phyloP scores from a whole-genome alignment of 2,329 filamentous ascomycete species.

The Huntiella omanensis region DNA sequence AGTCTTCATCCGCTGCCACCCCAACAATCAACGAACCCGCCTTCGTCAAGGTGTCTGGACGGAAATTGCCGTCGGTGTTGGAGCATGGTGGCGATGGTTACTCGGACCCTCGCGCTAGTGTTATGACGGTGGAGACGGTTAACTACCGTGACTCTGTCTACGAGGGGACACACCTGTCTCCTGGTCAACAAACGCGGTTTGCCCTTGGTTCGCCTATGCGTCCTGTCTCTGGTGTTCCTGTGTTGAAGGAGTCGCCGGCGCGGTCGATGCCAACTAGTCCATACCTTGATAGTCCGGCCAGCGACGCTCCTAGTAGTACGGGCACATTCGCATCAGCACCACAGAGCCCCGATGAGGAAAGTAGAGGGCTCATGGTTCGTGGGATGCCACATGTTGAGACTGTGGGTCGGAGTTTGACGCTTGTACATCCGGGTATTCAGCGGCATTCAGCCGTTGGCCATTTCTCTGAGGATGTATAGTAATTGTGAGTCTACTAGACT shows the following conservation, averaged over 20 bases:
- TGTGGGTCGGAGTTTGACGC: conserved; percentile 8
- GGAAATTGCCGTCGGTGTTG: conserved; percentile 44
- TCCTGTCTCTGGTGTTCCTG: conserved; percentile 38
- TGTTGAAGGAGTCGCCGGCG: conserved; percentile 46
- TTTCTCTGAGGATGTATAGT: conserved; percentile 11
- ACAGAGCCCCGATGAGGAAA: not conserved
- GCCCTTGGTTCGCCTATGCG: conserved; percentile 40
- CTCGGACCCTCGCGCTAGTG: conserved; percentile 27
- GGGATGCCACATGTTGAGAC: conserved; percentile 3
- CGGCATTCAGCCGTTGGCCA: conserved; percentile 8
- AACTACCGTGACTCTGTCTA: conserved; percentile 13
- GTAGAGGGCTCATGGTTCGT: conserved; percentile 1
- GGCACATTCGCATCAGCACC: not conserved
- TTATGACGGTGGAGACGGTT: conserved; percentile 21
- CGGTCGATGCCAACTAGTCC: conserved; percentile 24
- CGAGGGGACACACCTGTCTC: conserved; percentile 19
- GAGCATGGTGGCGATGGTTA: conserved; percentile 45
- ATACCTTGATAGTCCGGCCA: conserved; percentile 15
- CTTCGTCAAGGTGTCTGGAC: conserved; percentile 46
- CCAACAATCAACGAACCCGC: conserved; percentile 28
- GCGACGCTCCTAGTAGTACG: not conserved
- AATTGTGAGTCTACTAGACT: not conserved
- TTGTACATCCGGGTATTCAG: conserved; percentile 8
- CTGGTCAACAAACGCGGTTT: conserved; percentile 21
- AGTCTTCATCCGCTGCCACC: conserved; percentile 14